phyloP scores from a whole-genome alignment of 352 stramenopile genomes.

The Phytophthora pistaciae region DNA sequence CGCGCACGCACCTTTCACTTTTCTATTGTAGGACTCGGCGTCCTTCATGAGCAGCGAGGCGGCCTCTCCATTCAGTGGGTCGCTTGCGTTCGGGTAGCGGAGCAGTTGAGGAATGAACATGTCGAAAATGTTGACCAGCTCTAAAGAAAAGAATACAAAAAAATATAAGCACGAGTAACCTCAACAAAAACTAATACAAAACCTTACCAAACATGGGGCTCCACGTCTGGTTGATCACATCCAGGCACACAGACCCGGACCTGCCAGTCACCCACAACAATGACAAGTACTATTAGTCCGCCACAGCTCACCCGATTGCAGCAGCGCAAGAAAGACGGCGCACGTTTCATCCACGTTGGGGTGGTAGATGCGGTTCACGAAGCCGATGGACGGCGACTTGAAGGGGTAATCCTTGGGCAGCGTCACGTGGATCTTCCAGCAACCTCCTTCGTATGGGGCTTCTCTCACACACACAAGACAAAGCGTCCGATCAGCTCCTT shows the following conservation, averaged over 20 bases:
- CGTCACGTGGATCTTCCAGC: constrained; percentile 95
- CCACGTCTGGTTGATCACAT: constrained; percentile 97
- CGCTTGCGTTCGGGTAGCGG: constrained; percentile 92
- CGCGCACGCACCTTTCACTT: constrained; percentile 78
- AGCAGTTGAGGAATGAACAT: constrained; percentile 95
- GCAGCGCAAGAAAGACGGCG: constrained; percentile 7
- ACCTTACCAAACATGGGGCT: constrained; percentile 92
- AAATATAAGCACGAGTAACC: constrained; percentile 17
- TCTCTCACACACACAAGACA: constrained; percentile 24
- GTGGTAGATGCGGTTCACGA: constrained; percentile 94
- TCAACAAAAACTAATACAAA: not conserved
- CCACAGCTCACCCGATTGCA: not conserved
- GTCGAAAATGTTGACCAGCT: constrained; percentile 95
- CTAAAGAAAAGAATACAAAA: constrained; percentile 36
- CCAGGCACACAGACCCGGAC: constrained; percentile 93
- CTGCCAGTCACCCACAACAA: constrained; percentile 36
- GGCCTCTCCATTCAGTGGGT: constrained; percentile 92
- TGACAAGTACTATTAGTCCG: constrained; percentile 7
- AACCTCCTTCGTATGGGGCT: constrained; percentile 93
- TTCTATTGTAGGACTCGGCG: constrained; percentile 85
- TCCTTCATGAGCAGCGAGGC: constrained; percentile 92
- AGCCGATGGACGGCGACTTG: constrained; percentile 94
- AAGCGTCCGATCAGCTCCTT: not conserved
- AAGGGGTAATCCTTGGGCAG: constrained; percentile 94
- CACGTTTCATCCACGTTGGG: constrained; percentile 95